A percentile compares a stretch with the other conserved stretches of the same genome.
Conservation (phyloP, 2,329 filamentous ascomycete species). For the Exserohilum turcica region DNA sequence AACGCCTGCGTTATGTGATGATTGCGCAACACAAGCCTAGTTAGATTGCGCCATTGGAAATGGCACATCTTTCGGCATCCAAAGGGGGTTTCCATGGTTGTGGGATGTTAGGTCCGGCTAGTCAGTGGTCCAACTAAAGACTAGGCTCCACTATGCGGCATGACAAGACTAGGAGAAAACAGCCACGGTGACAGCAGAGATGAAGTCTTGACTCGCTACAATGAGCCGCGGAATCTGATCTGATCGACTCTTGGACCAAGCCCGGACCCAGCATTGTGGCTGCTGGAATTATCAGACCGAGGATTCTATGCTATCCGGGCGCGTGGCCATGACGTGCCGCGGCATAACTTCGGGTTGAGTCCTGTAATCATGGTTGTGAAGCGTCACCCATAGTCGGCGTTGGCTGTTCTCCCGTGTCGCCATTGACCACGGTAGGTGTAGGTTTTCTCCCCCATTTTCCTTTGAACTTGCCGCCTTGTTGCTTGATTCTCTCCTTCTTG, state of each 20-base stretch:
- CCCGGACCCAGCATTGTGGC: background rate
- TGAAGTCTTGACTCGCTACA: background rate
- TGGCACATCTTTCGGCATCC: too few species aligned
- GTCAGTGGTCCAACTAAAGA: too few species aligned
- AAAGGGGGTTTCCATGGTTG: too few species aligned
- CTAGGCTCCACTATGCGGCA: too few species aligned
- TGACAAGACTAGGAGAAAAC: too few species aligned
- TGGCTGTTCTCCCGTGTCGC: background rate
- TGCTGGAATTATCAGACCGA: background rate
- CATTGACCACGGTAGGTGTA: background rate
- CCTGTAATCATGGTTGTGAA: background rate
- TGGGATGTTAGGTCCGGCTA: too few species aligned
- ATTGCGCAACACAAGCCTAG: too few species aligned
- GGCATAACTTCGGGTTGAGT: background rate
- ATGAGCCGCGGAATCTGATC: background rate
- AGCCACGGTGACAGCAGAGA: too few species aligned
- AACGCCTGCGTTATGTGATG: too few species aligned
- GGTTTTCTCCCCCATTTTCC: conserved; percentile 31
- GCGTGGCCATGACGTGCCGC: background rate
- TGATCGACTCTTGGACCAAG: background rate
- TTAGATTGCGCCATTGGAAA: background rate
- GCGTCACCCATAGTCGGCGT: background rate
- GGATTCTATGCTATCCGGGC: background rate
- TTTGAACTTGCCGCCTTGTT: conserved; percentile 36
- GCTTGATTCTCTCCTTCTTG: conserved; percentile 36